phyloP scores from a whole-genome alignment of 345 rosid species.

The Salix arbutifolia region DNA sequence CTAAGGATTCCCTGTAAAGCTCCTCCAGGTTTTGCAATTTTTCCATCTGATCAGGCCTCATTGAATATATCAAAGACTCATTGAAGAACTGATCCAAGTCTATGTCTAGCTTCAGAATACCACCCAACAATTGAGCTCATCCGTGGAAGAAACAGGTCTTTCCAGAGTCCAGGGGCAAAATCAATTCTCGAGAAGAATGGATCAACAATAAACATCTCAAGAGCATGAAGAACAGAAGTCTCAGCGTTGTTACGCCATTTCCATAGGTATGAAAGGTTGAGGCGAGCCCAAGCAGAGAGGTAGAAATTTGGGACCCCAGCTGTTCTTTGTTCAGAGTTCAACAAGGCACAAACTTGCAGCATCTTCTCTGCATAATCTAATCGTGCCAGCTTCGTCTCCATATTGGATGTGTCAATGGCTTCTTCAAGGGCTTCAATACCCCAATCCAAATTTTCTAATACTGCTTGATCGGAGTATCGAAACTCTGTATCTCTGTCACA shows the following conservation, averaged over 20 bases:
- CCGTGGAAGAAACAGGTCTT: conserved; percentile 54
- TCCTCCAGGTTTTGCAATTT: conserved; percentile 49
- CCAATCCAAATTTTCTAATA: conserved; percentile 59
- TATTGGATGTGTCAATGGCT: conserved; percentile 53
- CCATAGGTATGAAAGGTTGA: conserved; percentile 59
- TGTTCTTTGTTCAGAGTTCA: conserved; percentile 45
- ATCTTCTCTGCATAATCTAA: conserved; percentile 62
- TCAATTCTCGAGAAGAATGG: conserved; percentile 66
- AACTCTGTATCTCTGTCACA: conserved; percentile 34
- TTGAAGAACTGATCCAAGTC: conserved; percentile 53
- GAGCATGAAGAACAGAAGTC: conserved; percentile 40
- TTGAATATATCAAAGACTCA: conserved; percentile 44
- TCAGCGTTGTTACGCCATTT: conserved; percentile 34
- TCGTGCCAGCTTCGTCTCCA: conserved; percentile 55
- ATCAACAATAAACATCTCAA: conserved; percentile 60
- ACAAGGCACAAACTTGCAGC: conserved; percentile 63
- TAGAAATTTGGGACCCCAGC: conserved; percentile 70
- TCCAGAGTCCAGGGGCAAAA: conserved; percentile 66
- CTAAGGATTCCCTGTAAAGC: conserved; percentile 52
- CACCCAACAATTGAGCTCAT: conserved; percentile 64
- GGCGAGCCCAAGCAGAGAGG: conserved; percentile 71
- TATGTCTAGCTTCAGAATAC: conserved; percentile 60
- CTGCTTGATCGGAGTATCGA: conserved; percentile 64
- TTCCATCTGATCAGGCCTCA: conserved; percentile 62
- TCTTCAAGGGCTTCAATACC: conserved; percentile 73